Evolutionary conservation across 2,329 filamentous ascomycete species (phyloP), one percentile per base, ranked within the genome.

Genomic region (Fusarium neocosmosporiellum): DNA sequence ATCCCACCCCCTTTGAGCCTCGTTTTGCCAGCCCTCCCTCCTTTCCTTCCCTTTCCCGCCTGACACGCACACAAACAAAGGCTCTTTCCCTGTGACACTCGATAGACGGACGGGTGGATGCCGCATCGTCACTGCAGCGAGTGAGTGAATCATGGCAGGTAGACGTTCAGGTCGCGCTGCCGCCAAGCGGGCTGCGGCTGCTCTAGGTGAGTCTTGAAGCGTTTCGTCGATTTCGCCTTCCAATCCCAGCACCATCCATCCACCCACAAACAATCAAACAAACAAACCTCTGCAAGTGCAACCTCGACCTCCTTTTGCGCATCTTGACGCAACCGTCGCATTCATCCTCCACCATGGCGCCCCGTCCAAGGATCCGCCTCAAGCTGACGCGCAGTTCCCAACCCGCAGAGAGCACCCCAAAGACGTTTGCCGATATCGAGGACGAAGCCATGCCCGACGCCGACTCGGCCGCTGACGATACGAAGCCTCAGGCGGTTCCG

Each of bases 101-200:
- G 37, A 65, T 61, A 67, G 67, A 70, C 65, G 59, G 62, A 70
- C 65, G 61, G 64, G 67, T 57, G 64, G 65, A 60, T 60, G 70
- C 54, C 61, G 53, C 34, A 64, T 62, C 41, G 36, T 36, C 20
- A 50, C 43, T 48, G 43, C 43, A 48, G 46, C 46, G 24, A 50
- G 46, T 37, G 29, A 34, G 66, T 53, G 48, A 53, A 73, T 59
- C 67, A 81, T 81, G 80, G 78, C 78, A 71, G 85, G 85, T 71
- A 84, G 85, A 80, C 82, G 86, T 79, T 87, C 86, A 72, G 86
- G 86, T 70, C 85, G 86, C 81, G 86, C 86, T 73, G 86, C 86
- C 70, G 86, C 86, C 53, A 87, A 86, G 80, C 86, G 85, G 78
- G 86, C 86, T 69, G 85, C 86, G 69, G 86, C 86, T 71, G 86